Evolutionary conservation across 1,284 basidiomycete species (phyloP).

Genomic region (Melampsora larici-populina): DNA sequence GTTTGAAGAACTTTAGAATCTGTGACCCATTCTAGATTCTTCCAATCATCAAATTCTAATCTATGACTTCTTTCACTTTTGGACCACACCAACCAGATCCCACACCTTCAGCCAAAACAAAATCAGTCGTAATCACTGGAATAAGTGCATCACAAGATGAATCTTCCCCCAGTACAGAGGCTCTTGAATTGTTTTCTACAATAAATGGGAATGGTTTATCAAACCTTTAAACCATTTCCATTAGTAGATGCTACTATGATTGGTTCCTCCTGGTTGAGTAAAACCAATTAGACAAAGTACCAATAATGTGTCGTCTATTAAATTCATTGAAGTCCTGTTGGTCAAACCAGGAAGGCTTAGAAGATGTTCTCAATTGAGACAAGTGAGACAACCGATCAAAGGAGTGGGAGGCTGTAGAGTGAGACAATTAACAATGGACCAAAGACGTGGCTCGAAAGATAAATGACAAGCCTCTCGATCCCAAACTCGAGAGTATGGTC

Average conservation of each 20-base stretch:
- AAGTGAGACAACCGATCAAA: conserved; percentile 51
- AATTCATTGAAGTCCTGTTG: conserved; percentile 64
- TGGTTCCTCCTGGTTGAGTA: conserved; percentile 58
- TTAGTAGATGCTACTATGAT: conserved; percentile 70
- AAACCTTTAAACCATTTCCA: conserved; percentile 75
- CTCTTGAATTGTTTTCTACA: conserved; percentile 79
- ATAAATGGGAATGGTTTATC: conserved; percentile 83
- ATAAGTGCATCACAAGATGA: conserved; percentile 87
- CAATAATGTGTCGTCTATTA: conserved; percentile 73
- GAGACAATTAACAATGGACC: conserved; percentile 51
- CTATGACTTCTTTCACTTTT: conserved; percentile 41
- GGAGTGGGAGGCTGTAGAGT: conserved; percentile 50
- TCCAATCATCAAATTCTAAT: conserved; percentile 58
- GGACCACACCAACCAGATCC: conserved; percentile 51
- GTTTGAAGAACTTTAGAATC: conserved; percentile 64
- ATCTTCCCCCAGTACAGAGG: conserved; percentile 87
- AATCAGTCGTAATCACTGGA: conserved; percentile 85
- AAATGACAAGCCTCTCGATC: conserved; percentile 46
- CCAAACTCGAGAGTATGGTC: conserved; percentile 53
- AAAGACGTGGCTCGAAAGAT: conserved; percentile 46
- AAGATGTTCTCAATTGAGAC: conserved; percentile 60
- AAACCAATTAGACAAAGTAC: conserved; percentile 61
- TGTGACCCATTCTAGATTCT: conserved; percentile 70
- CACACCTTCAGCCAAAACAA: conserved; percentile 61
- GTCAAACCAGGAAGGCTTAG: conserved; percentile 62